Evolutionary conservation across 176 grass and related monocot genomes (phyloP).

Genomic region (Ensete glaucum): DNA sequence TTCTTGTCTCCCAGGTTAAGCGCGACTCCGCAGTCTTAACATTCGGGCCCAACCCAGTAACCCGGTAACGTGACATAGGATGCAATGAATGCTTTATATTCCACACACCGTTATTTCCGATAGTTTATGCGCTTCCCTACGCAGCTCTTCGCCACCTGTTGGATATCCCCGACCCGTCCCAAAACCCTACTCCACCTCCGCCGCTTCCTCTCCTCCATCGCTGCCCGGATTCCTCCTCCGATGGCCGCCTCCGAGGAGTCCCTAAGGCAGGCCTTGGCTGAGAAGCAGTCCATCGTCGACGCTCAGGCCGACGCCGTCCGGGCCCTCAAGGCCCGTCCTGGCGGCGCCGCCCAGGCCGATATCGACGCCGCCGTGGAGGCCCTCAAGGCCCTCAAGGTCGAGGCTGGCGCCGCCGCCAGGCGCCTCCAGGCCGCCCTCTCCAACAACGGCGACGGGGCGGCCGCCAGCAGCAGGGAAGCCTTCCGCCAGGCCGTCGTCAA

Average conservation of each 20-base stretch:
- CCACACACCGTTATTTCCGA: no score
- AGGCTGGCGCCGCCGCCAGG: neutral
- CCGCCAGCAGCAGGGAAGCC: neutral
- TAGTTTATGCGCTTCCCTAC: constrained; percentile 16
- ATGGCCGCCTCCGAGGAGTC: neutral
- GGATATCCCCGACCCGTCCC: constrained; percentile 7
- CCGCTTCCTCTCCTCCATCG: constrained; percentile 15
- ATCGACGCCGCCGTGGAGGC: constrained; percentile 6
- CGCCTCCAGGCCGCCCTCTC: neutral
- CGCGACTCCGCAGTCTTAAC: no score
- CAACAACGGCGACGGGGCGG: constrained; percentile 2
- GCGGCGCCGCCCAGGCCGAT: neutral
- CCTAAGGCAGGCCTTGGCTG: neutral
- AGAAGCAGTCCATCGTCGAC: constrained; percentile 1
- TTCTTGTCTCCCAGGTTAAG: no score
- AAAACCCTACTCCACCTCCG: constrained; percentile 28
- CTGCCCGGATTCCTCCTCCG: neutral
- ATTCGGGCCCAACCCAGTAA: no score
- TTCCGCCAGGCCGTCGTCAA: no score
- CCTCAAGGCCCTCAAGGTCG: neutral
- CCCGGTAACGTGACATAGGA: no score
- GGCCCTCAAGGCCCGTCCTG: neutral
- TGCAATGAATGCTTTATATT: no score
- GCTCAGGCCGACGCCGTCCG: neutral
- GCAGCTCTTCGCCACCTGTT: constrained; percentile 21